Percentiles rank a stretch among this genome's conserved stretches.
These are phyloP conservation scores for Boletellus deceptivus DNA, from an alignment of 1,284 basidiomycete genomes.

Conservation along the genomic window DNA sequence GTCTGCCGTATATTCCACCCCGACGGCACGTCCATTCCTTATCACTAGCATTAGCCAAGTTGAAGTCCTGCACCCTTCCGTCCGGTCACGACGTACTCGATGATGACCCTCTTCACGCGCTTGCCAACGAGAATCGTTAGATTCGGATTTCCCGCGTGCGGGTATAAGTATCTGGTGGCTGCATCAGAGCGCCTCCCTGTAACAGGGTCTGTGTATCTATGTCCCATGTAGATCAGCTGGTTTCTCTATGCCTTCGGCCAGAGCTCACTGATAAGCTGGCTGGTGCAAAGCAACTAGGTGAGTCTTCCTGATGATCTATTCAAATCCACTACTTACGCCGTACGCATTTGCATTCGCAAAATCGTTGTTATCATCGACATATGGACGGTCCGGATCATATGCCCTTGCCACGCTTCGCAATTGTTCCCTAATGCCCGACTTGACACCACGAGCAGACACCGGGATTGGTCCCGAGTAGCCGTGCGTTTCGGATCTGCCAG, in stretches of 20 bases:
- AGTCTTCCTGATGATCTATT: neutral
- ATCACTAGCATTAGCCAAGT: neutral
- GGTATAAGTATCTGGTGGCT: conserved; percentile 58
- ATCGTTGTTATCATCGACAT: conserved; percentile 45
- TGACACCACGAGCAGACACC: conserved; percentile 41
- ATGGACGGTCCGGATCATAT: conserved; percentile 45
- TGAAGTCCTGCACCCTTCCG: neutral
- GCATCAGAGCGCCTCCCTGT: conserved; percentile 59
- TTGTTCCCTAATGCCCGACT: conserved; percentile 42
- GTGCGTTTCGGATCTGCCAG: conserved; percentile 40
- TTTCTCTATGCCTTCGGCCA: too few relatives aligned
- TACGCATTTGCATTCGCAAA: conserved; percentile 43
- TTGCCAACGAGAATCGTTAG: conserved; percentile 40
- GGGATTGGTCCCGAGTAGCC: conserved; percentile 55
- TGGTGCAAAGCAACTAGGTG: neutral
- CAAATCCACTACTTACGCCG: conserved; percentile 36
- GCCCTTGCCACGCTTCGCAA: conserved; percentile 42
- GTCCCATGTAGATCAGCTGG: neutral
- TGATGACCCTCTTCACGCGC: conserved; percentile 46
- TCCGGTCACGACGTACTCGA: conserved; percentile 38
- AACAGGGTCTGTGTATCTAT: conserved; percentile 48
- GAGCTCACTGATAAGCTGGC: conserved; percentile 11
- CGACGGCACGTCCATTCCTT: conserved; percentile 51
- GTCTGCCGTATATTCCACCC: conserved; percentile 54
- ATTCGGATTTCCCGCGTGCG: conserved; percentile 42